Evolutionary conservation across 2,329 filamentous ascomycete species (phyloP), one percentile per base, ranked within the genome.

Genomic region (Xylaria sp.): DNA sequence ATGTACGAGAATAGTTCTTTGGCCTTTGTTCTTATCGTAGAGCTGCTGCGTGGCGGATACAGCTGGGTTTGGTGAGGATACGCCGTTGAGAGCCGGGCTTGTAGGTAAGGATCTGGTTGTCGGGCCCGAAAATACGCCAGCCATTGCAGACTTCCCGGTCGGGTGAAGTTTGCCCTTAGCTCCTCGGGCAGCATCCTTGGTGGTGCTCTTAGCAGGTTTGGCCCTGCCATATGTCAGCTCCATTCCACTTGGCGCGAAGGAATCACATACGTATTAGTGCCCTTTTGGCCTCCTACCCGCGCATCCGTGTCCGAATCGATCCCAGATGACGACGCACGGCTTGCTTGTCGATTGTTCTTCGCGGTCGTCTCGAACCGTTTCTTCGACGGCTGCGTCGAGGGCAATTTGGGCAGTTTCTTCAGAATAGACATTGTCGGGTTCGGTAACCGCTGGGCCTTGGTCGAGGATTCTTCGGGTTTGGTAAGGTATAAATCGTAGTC

Each of bases 401-500:
- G 60, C 46, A 29, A 61, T 19, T 39, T 48, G 52, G 64, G 50
- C 5, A 73, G 74, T 51, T 76, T 77, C 53, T 72, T 72, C 64
- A 82, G 78, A 20, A 85, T 70, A 6, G 77, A 78, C 64, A 78
- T 79, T 19, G 79, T 76, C n/a, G 73, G 71, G 19, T 78, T 71
- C 21, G 80, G 76, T 20, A 85, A 67, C 61, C 76, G 76, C 56
- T 76, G 75, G 22, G 79, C 78, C 59, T 72, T 73, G 60, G 72
- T 71, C 17, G 74, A 72, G 2, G 77, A 73, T 50, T 79, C 74
- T 61, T 76, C 75, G n/a, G 79, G 76, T 56, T 79, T 75, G 42
- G 81, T 79, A 39, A 80, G 74, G 67, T 80, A 87, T 21, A 87
- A 71, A 50, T 87, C 83, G 71, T 80, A 80, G 24, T 78, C 72